Evolutionary conservation across 1,284 basidiomycete species (phyloP), one percentile per base, ranked within the genome.

Genomic region (Somion occarium): DNA sequence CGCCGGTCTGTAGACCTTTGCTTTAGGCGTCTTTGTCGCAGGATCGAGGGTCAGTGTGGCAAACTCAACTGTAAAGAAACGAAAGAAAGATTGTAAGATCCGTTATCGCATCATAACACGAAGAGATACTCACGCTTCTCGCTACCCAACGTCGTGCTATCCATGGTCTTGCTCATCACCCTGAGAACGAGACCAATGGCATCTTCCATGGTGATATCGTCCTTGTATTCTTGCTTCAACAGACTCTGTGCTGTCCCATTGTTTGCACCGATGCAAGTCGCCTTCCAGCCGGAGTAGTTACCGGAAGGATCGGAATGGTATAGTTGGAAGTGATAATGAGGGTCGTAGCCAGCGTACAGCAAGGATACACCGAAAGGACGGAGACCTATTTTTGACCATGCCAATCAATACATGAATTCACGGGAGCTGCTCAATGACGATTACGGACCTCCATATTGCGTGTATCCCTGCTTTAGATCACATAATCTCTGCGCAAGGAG

Each of bases 131-230:
- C 58, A 96, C 94, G 73, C 70, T 96, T 97, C 72, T 98, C 94
- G 65, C 91, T 94, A 47, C 93, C 90, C 56, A 99, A 72, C 48
- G 92, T 95, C 25, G 96, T 98, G 58, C 93, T 94, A 67, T 99
- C 96, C 95, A 99, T 98, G 44, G 96, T 98, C 82, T 98, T 99
- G 78, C 93, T 95, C 87, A 99, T 93, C 49, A 94, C 91, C 73
- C 88, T 90, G 60, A 98, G 78, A 46, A 93, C 93, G 38, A 99
- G 76, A 23, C 82, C 85, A 63, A 96, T 88, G n/a, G 94, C 95
- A 50, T 94, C 93, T 63, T 94, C 90, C 38, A 97, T 78, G 15
- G 79, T 74, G 53, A 98, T 88, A 55, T 94, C 93, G 60, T 98
- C 96, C 70, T 98, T 97, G 75, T 98, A 98, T 68, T 99, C 97